Base-by-base conservation (phyloP, 176 grass and related monocot genomes). In the Oryza glumipatula region DNA sequence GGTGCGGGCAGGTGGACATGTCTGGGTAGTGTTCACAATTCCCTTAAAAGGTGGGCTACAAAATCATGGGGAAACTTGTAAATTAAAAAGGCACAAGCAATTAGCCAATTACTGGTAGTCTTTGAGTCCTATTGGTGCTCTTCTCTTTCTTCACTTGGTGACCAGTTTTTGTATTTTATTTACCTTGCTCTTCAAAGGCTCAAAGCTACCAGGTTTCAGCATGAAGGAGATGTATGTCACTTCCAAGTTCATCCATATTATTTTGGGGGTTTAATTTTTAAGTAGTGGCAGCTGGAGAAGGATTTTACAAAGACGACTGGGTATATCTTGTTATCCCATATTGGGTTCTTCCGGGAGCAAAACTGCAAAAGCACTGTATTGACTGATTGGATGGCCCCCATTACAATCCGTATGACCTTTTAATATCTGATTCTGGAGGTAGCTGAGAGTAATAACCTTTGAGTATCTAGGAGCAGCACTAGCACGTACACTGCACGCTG, bases 101-200 rank as follows among this genome's bases (percentile, higher is more conserved):
- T 73, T 73, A 45, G 22, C 21, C 24, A 24, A 47, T 49, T 64
- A 36, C 24, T 52, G 10, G 54, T 23, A 72, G 39, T 23, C 38
- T 60, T 60, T 52, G 71, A 70, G 44, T 76, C 46, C 1, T 74
- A 5, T 0, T 7, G 48, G 56, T 76, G 17, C 21, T 21, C 3
- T 77, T 21, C 3, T 82, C 73, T 88, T 76, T 65, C 75, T 72
- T 83, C 16, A 65, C 54, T 78, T 72, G 22, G 32, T 77, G 60
- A 23, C 30, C 4, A 46, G 24, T 17, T 54, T 43, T 36, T 65
- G 54, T 80, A 80, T 11, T 36, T 79, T 72, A 61, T 74, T 65
- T 80, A 32, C 76, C 69, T 73, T 67, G n/a, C 10, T 67, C 69
- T 67, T 73, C n/a, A 73, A 48, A 79, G 17, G 58, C 51, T 65